These are phyloP conservation scores for Colletotrichum incanum DNA, from an alignment of 2,329 filamentous ascomycete genomes.

Conservation along the genomic window DNA sequence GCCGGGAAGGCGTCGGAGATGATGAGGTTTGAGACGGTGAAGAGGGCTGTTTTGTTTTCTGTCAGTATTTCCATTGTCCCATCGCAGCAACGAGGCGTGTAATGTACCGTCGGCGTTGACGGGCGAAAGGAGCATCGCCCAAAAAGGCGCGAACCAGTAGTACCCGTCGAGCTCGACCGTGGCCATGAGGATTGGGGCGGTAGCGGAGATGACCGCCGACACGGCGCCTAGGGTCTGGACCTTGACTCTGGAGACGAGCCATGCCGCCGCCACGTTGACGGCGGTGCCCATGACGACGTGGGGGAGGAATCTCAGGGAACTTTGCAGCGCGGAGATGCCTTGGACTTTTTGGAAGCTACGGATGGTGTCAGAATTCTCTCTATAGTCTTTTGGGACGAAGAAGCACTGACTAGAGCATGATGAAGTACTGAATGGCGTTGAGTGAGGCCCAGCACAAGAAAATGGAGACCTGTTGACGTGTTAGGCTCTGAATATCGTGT, in stretches of 20 bases:
- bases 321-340: slow-evolving; percentile 59
- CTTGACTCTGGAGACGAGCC: slow-evolving; percentile 57
- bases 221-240: slow-evolving; percentile 57
- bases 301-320: slow-evolving; percentile 65
- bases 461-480: slow-evolving; percentile 53
- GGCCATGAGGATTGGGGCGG: slow-evolving; percentile 70
- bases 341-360: slow-evolving; percentile 65
- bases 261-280: slow-evolving; percentile 60
- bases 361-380: slow-evolving; percentile 43
- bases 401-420: slow-evolving; percentile 60
- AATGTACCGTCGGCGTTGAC: slow-evolving; percentile 59
- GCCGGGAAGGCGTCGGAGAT: slow-evolving; percentile 69
- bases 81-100: no score
- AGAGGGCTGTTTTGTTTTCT: slow-evolving; percentile 58
- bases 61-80: neutral
- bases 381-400: neutral
- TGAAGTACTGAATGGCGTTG: slow-evolving; percentile 65
- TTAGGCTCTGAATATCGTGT: neutral
- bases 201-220: slow-evolving; percentile 60
- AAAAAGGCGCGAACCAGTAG: slow-evolving; percentile 66
- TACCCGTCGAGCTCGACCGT: slow-evolving; percentile 61
- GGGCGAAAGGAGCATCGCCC: slow-evolving; percentile 61
- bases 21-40: slow-evolving; percentile 69
- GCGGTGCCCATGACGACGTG: slow-evolving; percentile 60
- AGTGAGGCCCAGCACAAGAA: slow-evolving; percentile 63